Percentiles rank a stretch among this genome's conserved stretches.
These are phyloP conservation scores for Lagenidium giganteum DNA, from an alignment of 352 stramenopile species.

Conservation along the genomic window DNA sequence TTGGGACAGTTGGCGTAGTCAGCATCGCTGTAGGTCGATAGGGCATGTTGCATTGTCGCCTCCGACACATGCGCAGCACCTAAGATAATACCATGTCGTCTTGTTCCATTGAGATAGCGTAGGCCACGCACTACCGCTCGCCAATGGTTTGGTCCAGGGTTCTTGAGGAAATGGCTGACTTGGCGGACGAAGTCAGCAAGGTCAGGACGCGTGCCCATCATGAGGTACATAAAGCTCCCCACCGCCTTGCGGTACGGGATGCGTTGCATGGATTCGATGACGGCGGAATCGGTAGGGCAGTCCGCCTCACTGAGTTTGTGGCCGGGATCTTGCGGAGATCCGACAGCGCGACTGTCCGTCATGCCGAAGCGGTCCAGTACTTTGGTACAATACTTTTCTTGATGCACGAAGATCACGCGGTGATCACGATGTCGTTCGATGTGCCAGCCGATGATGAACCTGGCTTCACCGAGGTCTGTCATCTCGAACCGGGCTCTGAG, in stretches of 20 bases:
- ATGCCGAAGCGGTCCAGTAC: conserved; percentile 6
- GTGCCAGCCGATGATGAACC: conserved; percentile 9
- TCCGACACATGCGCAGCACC: background rate
- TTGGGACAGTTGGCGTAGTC: background rate
- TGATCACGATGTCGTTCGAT: conserved; percentile 2
- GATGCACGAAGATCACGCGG: conserved; percentile 8
- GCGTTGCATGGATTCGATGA: conserved; percentile 1
- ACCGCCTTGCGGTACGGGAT: conserved; percentile 11
- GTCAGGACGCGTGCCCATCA: conserved; percentile 14
- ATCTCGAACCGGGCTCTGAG: conserved; percentile 6
- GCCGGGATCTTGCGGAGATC: background rate
- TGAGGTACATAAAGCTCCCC: conserved; percentile 17
- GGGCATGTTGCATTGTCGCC: background rate
- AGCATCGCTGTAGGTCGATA: background rate
- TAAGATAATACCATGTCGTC: conserved; percentile 2
- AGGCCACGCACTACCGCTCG: background rate
- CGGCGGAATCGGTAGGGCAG: background rate
- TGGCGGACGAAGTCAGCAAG: conserved; percentile 3
- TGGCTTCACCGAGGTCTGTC: conserved; percentile 2
- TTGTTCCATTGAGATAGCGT: conserved; percentile 7
- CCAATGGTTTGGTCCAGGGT: conserved; percentile 7
- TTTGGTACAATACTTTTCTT: conserved; percentile 12
- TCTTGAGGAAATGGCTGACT: conserved; percentile 6
- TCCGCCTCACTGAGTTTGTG: background rate
- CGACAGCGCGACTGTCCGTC: background rate